These are phyloP conservation scores for Sinapis alba DNA, from an alignment of 441 rosid species.

Conservation along the genomic window DNA sequence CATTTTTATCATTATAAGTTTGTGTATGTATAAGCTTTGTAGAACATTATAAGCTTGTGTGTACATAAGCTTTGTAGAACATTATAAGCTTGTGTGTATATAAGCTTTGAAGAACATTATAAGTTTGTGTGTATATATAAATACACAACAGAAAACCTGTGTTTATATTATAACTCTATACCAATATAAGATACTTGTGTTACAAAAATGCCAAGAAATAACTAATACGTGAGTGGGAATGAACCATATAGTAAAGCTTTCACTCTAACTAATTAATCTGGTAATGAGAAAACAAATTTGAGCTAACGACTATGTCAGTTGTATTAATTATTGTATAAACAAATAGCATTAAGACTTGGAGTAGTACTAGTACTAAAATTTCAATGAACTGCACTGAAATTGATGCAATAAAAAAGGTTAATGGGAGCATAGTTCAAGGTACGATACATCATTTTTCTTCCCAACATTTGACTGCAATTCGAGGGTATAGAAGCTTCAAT, in stretches of 20 bases:
- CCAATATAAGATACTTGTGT: constrained; percentile 1
- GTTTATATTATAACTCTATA: neutral
- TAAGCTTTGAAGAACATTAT: neutral
- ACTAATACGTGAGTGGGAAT: neutral
- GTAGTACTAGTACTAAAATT: neutral
- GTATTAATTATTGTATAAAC: neutral
- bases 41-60: neutral
- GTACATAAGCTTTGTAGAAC: neutral
- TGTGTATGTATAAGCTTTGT: neutral
- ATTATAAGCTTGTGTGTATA: neutral
- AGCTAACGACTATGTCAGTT: constrained; percentile 12
- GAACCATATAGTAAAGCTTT: neutral
- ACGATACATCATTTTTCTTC: constrained; percentile 42
- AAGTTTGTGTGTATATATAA: neutral
- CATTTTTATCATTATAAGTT: neutral
- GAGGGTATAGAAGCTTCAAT: constrained; percentile 40
- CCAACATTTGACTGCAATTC: constrained; percentile 47
- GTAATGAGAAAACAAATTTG: constrained; percentile 3
- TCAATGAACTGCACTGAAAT: constrained; percentile 39
- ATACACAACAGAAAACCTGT: neutral
- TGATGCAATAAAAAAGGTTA: constrained; percentile 40
- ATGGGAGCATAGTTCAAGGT: constrained; percentile 43
- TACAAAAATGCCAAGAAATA: neutral
- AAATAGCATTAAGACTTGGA: neutral
- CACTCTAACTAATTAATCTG: neutral